Evolutionary conservation across 371 early-diverging fungal species (phyloP).

Genomic region (Fennellomyces sp.): DNA sequence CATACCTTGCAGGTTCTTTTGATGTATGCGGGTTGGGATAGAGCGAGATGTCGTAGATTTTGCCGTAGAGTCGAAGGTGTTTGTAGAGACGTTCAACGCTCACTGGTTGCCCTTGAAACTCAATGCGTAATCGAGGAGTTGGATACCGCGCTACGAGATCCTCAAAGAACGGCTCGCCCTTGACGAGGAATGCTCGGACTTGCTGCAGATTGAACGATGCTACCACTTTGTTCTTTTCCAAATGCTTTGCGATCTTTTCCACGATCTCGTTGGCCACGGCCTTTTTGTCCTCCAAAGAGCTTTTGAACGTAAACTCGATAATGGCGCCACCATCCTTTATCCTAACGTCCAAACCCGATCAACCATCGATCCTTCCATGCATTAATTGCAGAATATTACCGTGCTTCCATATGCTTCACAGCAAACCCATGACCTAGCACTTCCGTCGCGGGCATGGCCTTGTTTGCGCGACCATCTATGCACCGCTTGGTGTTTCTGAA

Average conservation of each 20-base stretch:
- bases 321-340: slow-evolving; percentile 56
- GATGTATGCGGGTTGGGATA: slow-evolving; percentile 50
- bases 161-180: slow-evolving; percentile 87
- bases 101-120: slow-evolving; percentile 74
- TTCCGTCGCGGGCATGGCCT: slow-evolving; percentile 30
- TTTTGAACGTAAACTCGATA: slow-evolving; percentile 39
- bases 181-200: slow-evolving; percentile 65
- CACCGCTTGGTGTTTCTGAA: slow-evolving; percentile 35
- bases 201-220: slow-evolving; percentile 68
- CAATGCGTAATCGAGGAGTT: slow-evolving; percentile 63
- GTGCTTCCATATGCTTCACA: slow-evolving; percentile 33
- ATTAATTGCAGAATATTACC: slow-evolving; percentile 24
- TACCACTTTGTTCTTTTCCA: slow-evolving; percentile 41
- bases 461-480: slow-evolving; percentile 30
- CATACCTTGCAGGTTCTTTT: slow-evolving; percentile 82
- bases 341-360: slow-evolving; percentile 16
- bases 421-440: slow-evolving; percentile 31
- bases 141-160: slow-evolving; percentile 85
- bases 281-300: slow-evolving; percentile 24
- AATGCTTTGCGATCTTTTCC: slow-evolving; percentile 28
- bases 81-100: slow-evolving; percentile 72
- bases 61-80: slow-evolving; percentile 81
- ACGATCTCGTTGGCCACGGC: slow-evolving; percentile 36
- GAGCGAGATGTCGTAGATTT: slow-evolving; percentile 75
- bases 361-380: neutral